Conservation (phyloP, 352 stramenopile genomes). For the Globisporangium emineosum region DNA sequence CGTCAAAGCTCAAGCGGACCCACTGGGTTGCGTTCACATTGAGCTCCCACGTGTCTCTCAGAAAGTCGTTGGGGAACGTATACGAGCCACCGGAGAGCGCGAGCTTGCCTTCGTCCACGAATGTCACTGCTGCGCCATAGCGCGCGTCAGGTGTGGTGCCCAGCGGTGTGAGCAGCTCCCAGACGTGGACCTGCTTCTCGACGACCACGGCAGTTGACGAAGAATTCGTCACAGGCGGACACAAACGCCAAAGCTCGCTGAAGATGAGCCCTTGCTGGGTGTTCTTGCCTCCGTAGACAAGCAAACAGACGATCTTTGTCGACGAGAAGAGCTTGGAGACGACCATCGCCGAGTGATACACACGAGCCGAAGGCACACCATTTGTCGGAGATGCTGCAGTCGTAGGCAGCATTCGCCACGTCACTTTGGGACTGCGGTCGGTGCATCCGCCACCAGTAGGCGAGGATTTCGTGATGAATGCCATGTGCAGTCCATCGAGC, state of each 20-base stretch:
- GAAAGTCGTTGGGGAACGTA: conserved; percentile 73
- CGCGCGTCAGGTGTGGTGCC: conserved; percentile 50
- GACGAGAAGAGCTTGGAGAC: conserved; percentile 32
- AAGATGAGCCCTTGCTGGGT: conserved; percentile 46
- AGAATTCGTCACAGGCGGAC: conserved; percentile 20
- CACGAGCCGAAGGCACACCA: conserved; percentile 27
- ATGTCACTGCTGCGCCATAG: conserved; percentile 48
- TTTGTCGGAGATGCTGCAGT: conserved; percentile 6
- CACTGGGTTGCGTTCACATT: conserved; percentile 69
- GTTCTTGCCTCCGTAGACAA: conserved; percentile 63
- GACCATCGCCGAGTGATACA: conserved; percentile 48
- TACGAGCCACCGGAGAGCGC: conserved; percentile 61
- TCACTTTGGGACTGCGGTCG: conserved; percentile 27
- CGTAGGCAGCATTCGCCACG: conserved; percentile 34
- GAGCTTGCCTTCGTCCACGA: conserved; percentile 61
- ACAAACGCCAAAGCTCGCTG: conserved; percentile 70
- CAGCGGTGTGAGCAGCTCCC: conserved; percentile 49
- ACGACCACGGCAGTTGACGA: conserved; percentile 15
- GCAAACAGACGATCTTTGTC: conserved; percentile 33
- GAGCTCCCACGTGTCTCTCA: conserved; percentile 68
- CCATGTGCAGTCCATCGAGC: conserved; percentile 37
- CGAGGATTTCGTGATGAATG: conserved; percentile 35
- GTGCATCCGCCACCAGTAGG: conserved; percentile 17
- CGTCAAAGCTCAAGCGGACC: conserved; percentile 45
- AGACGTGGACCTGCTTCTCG: conserved; percentile 46